These are phyloP conservation scores for Antrodiella citrinella DNA, from an alignment of 768 basidiomycete genomes.

Conservation along the genomic window DNA sequence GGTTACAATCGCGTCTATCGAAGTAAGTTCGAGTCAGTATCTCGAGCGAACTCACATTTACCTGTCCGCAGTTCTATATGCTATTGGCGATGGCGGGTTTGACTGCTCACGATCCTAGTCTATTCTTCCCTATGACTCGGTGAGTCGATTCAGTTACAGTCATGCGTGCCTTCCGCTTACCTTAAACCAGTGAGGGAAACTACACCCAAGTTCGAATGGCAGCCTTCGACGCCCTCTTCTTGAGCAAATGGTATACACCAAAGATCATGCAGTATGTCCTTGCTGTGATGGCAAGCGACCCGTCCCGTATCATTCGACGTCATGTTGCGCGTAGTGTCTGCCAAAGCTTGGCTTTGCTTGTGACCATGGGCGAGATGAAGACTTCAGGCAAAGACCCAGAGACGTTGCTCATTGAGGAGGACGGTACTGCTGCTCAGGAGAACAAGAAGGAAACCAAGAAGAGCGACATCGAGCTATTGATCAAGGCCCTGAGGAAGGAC, in stretches of 20 bases:
- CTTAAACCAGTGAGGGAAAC: constrained; percentile 75
- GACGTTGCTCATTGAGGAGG: constrained; percentile 78
- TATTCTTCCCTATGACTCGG: constrained; percentile 88
- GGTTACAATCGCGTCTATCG: constrained; percentile 83
- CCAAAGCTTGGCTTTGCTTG: constrained; percentile 78
- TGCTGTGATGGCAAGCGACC: constrained; percentile 78
- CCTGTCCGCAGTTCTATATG: constrained; percentile 58
- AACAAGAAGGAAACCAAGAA: constrained; percentile 70
- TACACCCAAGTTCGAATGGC: constrained; percentile 85
- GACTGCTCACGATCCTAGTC: constrained; percentile 64
- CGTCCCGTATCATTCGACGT: constrained; percentile 73
- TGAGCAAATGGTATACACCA: constrained; percentile 82
- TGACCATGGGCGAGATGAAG: constrained; percentile 89
- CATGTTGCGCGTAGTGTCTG: constrained; percentile 83
- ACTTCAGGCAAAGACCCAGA: constrained; percentile 64
- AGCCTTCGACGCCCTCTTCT: constrained; percentile 90
- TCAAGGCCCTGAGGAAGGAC: constrained; percentile 84
- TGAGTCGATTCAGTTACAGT: constrained; percentile 25
- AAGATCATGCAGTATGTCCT: constrained; percentile 84
- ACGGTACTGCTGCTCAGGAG: constrained; percentile 57
- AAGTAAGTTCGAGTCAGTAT: constrained; percentile 42
- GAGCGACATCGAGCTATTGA: constrained; percentile 76
- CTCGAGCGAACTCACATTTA: too few species aligned
- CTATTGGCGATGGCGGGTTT: constrained; percentile 70
- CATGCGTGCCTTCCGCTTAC: not conserved